These are phyloP conservation scores for Ottelia alismoides DNA, from an alignment of 106 monocot genomes.

Conservation along the genomic window DNA sequence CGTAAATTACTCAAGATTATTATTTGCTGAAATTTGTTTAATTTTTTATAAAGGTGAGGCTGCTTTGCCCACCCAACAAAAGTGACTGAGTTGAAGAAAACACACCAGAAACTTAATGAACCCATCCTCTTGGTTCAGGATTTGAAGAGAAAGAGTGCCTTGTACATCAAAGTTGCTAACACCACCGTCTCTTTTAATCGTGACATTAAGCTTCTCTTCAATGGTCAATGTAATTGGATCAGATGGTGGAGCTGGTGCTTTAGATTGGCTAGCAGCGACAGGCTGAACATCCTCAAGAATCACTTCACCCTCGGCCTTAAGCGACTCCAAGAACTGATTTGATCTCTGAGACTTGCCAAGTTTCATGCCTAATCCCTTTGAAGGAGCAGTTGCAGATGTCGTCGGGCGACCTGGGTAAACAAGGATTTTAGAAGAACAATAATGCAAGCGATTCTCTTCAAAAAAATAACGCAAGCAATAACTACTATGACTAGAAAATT, in stretches of 20 bases:
- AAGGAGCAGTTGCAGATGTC: constrained; percentile 61
- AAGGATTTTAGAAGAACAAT: no score
- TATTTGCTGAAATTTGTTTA: no score
- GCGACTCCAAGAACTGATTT: constrained; percentile 82
- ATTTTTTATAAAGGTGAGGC: no score
- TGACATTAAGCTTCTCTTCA: constrained; percentile 81
- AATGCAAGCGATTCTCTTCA: no score
- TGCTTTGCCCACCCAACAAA: no score
- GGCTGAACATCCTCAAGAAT: constrained; percentile 85
- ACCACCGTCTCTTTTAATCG: constrained; percentile 78
- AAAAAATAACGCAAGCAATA: no score
- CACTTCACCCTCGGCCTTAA: constrained; percentile 98
- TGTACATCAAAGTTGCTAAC: constrained; percentile 86
- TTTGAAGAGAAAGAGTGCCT: constrained; percentile 89
- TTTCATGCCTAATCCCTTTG: constrained; percentile 92
- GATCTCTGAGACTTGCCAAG: constrained; percentile 78
- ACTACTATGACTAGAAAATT: no score
- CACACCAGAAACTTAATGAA: constrained; percentile 84
- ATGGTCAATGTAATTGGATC: constrained; percentile 88
- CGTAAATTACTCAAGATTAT: no score
- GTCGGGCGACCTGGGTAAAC: constrained; percentile 48
- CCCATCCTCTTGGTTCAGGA: constrained; percentile 91
- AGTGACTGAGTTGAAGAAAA: no score
- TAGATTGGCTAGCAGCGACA: constrained; percentile 30
- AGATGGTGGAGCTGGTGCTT: constrained; percentile 42